Conservation (phyloP, 2,329 filamentous ascomycete genomes). For the Orbilia ellipsospora region DNA sequence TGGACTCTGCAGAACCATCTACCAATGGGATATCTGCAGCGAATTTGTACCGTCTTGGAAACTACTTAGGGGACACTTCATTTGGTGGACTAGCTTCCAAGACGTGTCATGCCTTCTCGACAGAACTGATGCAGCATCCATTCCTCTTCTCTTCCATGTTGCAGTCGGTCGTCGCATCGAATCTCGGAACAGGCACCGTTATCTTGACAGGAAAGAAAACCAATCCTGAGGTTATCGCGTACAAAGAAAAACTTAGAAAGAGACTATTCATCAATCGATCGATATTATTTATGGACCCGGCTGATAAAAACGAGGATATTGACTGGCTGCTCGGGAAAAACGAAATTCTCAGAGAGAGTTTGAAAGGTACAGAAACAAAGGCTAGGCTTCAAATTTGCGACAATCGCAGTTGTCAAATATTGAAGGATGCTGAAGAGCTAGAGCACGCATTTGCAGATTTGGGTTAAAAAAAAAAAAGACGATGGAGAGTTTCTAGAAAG, state of each 20-base stretch:
- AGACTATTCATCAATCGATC: slow-evolving; percentile 58
- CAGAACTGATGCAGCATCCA: slow-evolving; percentile 90
- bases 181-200: slow-evolving; percentile 74
- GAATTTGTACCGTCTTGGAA: slow-evolving; percentile 84
- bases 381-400: slow-evolving; percentile 66
- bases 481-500: background rate
- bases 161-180: slow-evolving; percentile 77
- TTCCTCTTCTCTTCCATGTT: slow-evolving; percentile 89
- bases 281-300: slow-evolving; percentile 56
- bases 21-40: slow-evolving; percentile 87
- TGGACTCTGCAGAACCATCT: slow-evolving; percentile 90
- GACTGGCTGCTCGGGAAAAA: slow-evolving; percentile 68
- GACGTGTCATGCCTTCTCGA: slow-evolving; percentile 86
- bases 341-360: slow-evolving; percentile 63
- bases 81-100: slow-evolving; percentile 67
- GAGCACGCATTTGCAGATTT: slow-evolving; percentile 58
- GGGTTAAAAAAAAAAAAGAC: slow-evolving; percentile 38
- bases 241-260: slow-evolving; percentile 62
- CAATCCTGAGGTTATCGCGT: slow-evolving; percentile 62
- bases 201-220: slow-evolving; percentile 64
- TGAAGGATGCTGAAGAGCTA: slow-evolving; percentile 59
- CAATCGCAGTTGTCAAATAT: slow-evolving; percentile 64
- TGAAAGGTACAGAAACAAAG: slow-evolving; percentile 61
- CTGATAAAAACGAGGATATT: slow-evolving; percentile 56
- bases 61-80: slow-evolving; percentile 76